Base-by-base conservation (phyloP, 208 protist genomes). In the Trypanosomatidae sp. region DNA sequence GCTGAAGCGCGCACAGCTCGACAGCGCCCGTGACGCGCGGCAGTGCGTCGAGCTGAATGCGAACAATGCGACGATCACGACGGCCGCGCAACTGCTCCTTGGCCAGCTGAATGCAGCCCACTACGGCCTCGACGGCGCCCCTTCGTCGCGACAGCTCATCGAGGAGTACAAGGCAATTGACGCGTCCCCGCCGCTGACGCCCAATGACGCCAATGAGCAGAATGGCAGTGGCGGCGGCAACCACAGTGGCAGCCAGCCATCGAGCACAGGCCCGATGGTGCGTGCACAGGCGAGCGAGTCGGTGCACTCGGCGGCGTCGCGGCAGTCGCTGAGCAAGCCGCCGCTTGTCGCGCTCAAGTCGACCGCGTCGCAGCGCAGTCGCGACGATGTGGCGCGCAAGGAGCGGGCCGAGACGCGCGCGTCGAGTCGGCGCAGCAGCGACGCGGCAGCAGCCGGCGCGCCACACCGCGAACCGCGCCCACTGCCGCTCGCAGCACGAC, bases 41-140 rank as follows among this genome's bases (percentile, higher is more conserved):
- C 37, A 63, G 49, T 71, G 56, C 55, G 53, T 58, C 32, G 71
- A 87, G 71, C 55, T 83, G 26, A 86, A 91, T 65, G 45, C 38
- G 18, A 33, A 43, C 42, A 87, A 91, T 53, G 73, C 73, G 11
- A 62, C 66, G 4, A 53, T 85, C 18, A 87, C 71, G 18, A 81
- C 66, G 19, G 84, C 72, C 55, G 27, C 62, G 13, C 70, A 82
- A 58, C 53, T 81, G 48, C 67, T 85, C 3, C 43, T 91, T 27
- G 47, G 68, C 10, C 71, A 89, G 54, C 56, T 89, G 28, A 89
- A 89, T 56, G 67, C 60, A 13, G 66, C 71, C 47, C 76, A 90
- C 66, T 90, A 84, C 58, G 76, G 81, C 46, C 30, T 79, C 32
- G 58, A 74, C 43, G 66, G 65, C 49, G 66, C 63, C 11, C 74